These are phyloP conservation scores for Aspergillus kassunensis DNA, from an alignment of 495 filamentous ascomycete genomes.

Conservation along the genomic window DNA sequence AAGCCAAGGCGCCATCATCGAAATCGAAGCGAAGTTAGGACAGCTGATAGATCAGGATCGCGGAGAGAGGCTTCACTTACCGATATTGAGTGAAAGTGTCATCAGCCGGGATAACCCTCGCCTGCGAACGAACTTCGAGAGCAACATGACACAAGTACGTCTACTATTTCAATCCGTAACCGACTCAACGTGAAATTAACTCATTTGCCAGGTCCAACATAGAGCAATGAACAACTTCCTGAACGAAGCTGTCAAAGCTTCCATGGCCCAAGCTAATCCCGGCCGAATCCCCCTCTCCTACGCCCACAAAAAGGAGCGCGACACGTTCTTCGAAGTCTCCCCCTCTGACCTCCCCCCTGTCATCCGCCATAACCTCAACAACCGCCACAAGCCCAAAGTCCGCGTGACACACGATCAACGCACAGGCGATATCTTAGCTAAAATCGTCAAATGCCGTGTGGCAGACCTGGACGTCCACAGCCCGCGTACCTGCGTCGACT, in stretches of 20 bases:
- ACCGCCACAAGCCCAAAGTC: constrained; percentile 60
- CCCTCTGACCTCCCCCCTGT: constrained; percentile 50
- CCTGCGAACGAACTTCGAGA: constrained; percentile 60
- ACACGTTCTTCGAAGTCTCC: constrained; percentile 77
- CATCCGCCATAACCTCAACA: constrained; percentile 53
- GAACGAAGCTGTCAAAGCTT: constrained; percentile 59
- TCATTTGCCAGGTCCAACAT: constrained; percentile 63
- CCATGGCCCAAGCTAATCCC: constrained; percentile 33
- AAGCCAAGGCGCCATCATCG: constrained; percentile 66
- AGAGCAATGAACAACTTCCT: constrained; percentile 72
- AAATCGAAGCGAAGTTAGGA: constrained; percentile 91
- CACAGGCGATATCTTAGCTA: constrained; percentile 65
- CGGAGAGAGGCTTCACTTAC: constrained; percentile 60
- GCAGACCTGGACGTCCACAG: constrained; percentile 77
- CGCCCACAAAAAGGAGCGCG: constrained; percentile 72
- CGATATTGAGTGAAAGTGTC: constrained; percentile 62
- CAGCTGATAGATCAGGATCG: constrained; percentile 68
- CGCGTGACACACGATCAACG: constrained; percentile 75
- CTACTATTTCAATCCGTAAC: too few relatives aligned
- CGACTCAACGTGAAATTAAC: not conserved
- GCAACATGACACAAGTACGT: constrained; percentile 80
- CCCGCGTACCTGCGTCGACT: constrained; percentile 70
- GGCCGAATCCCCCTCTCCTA: constrained; percentile 71
- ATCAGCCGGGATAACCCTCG: constrained; percentile 49
- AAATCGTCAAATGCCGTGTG: constrained; percentile 86